Evolutionary conservation across 129 eudicot species (phyloP).

Genomic region (Arctium lappa): DNA sequence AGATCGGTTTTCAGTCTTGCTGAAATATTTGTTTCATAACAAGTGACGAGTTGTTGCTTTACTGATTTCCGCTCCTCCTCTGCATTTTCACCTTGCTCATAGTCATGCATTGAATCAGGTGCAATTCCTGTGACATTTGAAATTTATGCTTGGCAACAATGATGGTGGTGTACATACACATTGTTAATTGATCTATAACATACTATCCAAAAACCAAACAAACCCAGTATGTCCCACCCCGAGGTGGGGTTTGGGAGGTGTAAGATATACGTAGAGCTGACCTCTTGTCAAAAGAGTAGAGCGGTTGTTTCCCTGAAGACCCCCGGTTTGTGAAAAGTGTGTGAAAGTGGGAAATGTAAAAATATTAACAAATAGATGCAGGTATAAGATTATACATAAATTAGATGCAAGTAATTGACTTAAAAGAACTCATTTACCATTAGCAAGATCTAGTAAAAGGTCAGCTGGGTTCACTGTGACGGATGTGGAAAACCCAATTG

Average conservation of each 20-base stretch:
- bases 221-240: not conserved
- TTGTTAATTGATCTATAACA: not conserved
- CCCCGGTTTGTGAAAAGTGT: not conserved
- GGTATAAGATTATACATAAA: constrained; percentile 12
- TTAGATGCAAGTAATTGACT: not conserved
- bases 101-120: constrained; percentile 57
- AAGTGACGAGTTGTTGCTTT: constrained; percentile 61
- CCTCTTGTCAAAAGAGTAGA: not conserved
- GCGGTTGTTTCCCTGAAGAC: not conserved
- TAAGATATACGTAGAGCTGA: not conserved
- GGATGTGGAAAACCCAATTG: constrained; percentile 79
- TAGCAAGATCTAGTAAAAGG: constrained; percentile 92
- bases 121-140: constrained; percentile 62
- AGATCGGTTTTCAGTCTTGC: constrained; percentile 56
- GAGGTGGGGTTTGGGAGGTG: constrained; percentile 21
- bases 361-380: too few relatives aligned
- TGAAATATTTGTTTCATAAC: constrained; percentile 67
- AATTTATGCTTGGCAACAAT: not conserved
- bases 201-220: not conserved
- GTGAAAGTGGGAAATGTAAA: not conserved
- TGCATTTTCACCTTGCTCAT: constrained; percentile 57
- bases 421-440: constrained; percentile 48
- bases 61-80: constrained; percentile 61
- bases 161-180: not conserved
- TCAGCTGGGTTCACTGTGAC: constrained; percentile 85